Conservation (phyloP, 1,284 basidiomycete genomes). For the Trametes pubescens region DNA sequence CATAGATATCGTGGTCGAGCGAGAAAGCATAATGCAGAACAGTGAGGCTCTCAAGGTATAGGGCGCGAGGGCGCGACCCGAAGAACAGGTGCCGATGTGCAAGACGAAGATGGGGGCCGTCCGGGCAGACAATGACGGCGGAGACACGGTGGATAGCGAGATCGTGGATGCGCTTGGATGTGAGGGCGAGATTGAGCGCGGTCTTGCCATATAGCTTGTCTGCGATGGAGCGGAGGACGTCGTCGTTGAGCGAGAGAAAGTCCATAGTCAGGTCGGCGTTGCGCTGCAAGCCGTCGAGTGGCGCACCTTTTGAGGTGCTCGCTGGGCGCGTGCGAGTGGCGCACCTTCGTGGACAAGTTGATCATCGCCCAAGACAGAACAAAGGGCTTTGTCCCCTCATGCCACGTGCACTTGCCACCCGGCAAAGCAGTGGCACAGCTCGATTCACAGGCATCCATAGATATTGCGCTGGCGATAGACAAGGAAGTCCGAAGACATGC, state of each 20-base stretch:
- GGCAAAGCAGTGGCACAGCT: too few species aligned
- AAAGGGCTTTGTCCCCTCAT: neutral
- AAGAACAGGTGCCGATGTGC: constrained; percentile 2
- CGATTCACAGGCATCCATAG: too few species aligned
- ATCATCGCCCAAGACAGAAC: neutral
- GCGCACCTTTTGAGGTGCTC: too few species aligned
- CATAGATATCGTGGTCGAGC: neutral
- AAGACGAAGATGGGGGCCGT: neutral
- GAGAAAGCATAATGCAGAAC: neutral
- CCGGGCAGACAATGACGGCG: neutral
- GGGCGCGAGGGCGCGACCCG: neutral
- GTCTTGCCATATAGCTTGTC: neutral
- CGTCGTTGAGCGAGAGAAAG: constrained; percentile 5
- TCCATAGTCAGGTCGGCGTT: neutral
- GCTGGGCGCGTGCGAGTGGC: too few species aligned
- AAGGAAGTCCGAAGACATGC: too few species aligned
- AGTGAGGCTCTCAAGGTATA: constrained; percentile 4
- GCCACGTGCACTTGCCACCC: too few species aligned
- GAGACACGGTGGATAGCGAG: constrained; percentile 9
- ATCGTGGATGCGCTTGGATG: neutral
- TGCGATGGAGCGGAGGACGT: constrained; percentile 1
- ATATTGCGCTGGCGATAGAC: too few species aligned
- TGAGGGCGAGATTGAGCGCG: constrained; percentile 11
- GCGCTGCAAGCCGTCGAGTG: neutral
- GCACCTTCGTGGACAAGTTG: too few species aligned